A percentile compares a stretch with the other conserved stretches of the same genome.
Evolutionary conservation across 139 green algal genomes (phyloP).

Genomic region (Chara braunii): DNA sequence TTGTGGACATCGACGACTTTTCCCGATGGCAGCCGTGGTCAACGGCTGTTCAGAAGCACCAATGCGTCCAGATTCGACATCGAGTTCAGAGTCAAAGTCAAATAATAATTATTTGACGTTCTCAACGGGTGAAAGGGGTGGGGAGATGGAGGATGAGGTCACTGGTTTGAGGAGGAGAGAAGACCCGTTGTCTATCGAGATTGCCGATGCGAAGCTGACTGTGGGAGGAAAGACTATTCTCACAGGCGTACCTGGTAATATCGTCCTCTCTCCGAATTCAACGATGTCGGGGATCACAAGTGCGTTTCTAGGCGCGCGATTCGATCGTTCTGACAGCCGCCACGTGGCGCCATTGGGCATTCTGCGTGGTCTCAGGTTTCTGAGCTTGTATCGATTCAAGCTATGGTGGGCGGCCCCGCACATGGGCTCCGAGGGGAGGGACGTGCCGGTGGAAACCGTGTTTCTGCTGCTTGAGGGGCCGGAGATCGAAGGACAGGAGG

Average conservation of each 20-base stretch:
- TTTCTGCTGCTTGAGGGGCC: slow-evolving; percentile 22
- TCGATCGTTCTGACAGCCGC: slow-evolving; percentile 1
- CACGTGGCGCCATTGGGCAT: slow-evolving; percentile 11
- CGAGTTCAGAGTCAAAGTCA: no score
- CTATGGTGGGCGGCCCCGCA: slow-evolving; percentile 21
- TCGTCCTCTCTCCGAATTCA: not conserved
- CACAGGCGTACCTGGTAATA: slow-evolving; percentile 12
- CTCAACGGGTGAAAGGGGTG: no score
- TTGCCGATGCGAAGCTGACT: not conserved
- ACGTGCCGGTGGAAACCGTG: slow-evolving; percentile 17
- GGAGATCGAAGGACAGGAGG: no score
- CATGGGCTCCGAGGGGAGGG: not conserved
- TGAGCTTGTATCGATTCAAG: slow-evolving; percentile 25
- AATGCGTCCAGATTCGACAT: no score
- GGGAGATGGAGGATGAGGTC: no score
- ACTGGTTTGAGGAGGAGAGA: no score
- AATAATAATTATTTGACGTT: no score
- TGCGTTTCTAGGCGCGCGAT: slow-evolving; percentile 2
- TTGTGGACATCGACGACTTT: no score
- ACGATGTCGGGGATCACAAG: not conserved
- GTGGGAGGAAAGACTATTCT: slow-evolving; percentile 1
- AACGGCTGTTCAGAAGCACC: no score
- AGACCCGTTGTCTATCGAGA: no score
- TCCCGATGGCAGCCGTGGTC: no score
- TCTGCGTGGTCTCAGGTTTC: slow-evolving; percentile 5